Evolutionary conservation across 345 rosid species (phyloP), one percentile per base, ranked within the genome.

Genomic region (Balakata baccata): DNA sequence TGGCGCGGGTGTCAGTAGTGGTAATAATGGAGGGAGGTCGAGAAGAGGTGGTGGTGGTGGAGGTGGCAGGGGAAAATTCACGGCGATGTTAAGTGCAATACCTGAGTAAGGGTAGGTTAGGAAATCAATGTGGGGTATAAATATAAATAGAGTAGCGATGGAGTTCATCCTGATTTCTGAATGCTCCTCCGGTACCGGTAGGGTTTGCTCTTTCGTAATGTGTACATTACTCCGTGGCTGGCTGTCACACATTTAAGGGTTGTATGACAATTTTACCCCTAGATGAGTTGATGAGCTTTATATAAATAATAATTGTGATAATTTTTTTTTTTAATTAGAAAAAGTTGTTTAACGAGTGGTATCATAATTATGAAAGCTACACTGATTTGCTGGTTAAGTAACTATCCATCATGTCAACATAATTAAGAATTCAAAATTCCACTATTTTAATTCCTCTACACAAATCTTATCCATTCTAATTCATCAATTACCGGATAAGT

Each of bases 71-170:
- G 78, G 79, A 23, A 81, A 81, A 75, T 89, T 79, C 46, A 66
- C 83, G 78, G 92, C 86, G 29, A 83, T 85, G 84, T 81, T 94
- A 83, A 81, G 77, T 69, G 88, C 93, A 5, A 92, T 94, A 56
- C 92, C 94, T 0, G 97, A 93, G 83, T 89, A 85, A 83, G 80
- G 81, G 68, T 73, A 84, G 78, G 70, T 63, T 74, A 70, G 82
- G 66, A 45, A 79, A 64, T 45, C 0, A 46, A 37, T 0, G n/a
- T 54, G 41, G 79, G 84, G 79, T 66, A 71, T 53, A 79, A 77
- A 20, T 68, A 80, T 73, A 74, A 73, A 70, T 76, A 76, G 22
- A 18, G 76, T 22, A 49, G 71, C 3, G 56, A 58, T 5, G 46
- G 22, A 57, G 65, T 23, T 68, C 2, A 39, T 22, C 34, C 34